Base-by-base conservation (phyloP, 176 grass and related monocot species). In the Eleusine indica region DNA sequence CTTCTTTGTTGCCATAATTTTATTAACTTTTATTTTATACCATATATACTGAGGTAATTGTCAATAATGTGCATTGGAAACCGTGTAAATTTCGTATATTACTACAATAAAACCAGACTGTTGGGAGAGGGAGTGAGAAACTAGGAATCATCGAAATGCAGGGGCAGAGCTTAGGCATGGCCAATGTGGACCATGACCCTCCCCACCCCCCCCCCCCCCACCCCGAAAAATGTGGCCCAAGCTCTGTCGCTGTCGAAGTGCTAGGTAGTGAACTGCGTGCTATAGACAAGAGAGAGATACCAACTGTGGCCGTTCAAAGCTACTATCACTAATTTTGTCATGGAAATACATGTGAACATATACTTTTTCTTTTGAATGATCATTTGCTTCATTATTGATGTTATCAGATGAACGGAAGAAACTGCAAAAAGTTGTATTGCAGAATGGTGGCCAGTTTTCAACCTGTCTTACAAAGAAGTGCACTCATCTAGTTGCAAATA, bases 361-460 rank as follows among this genome's bases (percentile, higher is more conserved):
- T 79, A 49, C 28, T 10, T 74, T 69, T 44, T 75, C 7, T 81
- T 29, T 74, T 81, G 30, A 67, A 49, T 75, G 48, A 40, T 77
- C 39, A 68, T 49, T 70, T 83, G 38, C 66, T 78, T 72, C 5
- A 58, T 64, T 12, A 75, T 52, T 62, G 73, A 71, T 83, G 19
- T 70, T 68, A 87, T 83, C 87, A 98, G 96, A 88, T 82, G 82
- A 90, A 81, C 90, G 93, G 77, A 93, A 91, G 81, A 72, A 87
- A 63, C 76, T 98, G 60, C 73, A 74, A 49, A 82, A 91, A 77
- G 65, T 95, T 75, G 89, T 98, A 88, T 67, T 88, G 78, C 88
- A 93, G 85, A 98, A 98, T 93, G 96, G 96, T 88, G 96, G 96
- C 41, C 82, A 83, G 64, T 98, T 95, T 89, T 98, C 96, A 80